A percentile compares a stretch with the other conserved stretches of the same genome.
These are phyloP conservation scores for Dioscorea dumetorum DNA, from an alignment of 106 monocot genomes.

Conservation along the genomic window DNA sequence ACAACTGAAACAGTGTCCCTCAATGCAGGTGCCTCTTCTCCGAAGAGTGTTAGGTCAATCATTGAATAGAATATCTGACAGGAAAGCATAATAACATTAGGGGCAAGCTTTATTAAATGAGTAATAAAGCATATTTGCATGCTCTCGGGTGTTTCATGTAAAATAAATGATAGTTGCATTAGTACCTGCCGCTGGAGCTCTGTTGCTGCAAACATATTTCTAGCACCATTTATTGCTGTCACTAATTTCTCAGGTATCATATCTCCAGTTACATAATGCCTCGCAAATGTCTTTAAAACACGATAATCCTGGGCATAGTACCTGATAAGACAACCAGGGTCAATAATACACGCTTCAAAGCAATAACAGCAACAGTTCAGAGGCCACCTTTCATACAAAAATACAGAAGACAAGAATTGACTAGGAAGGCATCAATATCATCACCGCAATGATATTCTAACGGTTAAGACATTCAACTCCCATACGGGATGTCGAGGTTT, in stretches of 20 bases:
- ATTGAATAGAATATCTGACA: slow-evolving; percentile 75
- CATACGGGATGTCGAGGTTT: no score
- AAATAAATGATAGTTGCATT: background rate
- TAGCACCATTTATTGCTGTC: slow-evolving; percentile 66
- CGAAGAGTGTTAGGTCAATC: slow-evolving; percentile 64
- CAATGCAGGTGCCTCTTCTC: slow-evolving; percentile 34
- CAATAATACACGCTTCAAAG: background rate
- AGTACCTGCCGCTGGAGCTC: slow-evolving; percentile 86
- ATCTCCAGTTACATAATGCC: slow-evolving; percentile 69
- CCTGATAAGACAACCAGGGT: slow-evolving; percentile 20
- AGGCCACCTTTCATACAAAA: no score
- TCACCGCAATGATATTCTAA: no score
- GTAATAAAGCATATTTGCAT: no score
- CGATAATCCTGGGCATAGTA: slow-evolving; percentile 97
- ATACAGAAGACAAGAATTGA: no score
- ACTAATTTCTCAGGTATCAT: slow-evolving; percentile 84
- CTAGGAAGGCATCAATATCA: no score
- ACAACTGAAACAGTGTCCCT: slow-evolving; percentile 41
- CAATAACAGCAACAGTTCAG: no score
- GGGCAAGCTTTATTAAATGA: no score
- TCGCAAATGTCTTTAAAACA: slow-evolving; percentile 73
- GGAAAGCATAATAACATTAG: background rate
- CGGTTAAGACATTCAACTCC: no score
- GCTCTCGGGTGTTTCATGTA: no score
- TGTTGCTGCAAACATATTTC: slow-evolving; percentile 80